Evolutionary conservation across 164 flowering plant species (phyloP).

Genomic region (Vitis rupestris): DNA sequence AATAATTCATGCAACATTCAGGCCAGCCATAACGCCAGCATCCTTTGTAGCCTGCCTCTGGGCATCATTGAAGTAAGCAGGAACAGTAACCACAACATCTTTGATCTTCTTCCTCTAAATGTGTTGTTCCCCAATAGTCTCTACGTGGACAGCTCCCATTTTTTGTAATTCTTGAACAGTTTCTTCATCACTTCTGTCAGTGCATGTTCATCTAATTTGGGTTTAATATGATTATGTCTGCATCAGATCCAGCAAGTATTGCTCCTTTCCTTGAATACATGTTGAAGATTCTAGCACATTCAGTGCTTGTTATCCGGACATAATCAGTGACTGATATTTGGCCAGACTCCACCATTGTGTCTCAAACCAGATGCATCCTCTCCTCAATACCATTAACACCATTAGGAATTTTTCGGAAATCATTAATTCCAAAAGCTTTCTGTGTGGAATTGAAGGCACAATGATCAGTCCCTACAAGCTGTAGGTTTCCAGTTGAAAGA

Average conservation of each 20-base stretch:
- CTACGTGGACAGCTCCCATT: no score
- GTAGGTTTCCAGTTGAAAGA: constrained; percentile 72
- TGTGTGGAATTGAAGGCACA: constrained; percentile 89
- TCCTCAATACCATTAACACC: constrained; percentile 99
- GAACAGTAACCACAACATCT: no score
- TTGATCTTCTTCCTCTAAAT: no score
- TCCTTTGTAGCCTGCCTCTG: no score
- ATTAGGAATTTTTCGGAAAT: constrained; percentile 95
- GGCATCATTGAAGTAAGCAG: no score
- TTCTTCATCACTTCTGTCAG: no score
- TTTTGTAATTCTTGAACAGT: no score
- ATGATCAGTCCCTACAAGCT: constrained; percentile 99
- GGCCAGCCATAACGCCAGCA: no score
- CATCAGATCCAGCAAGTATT: constrained; percentile 89
- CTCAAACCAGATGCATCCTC: constrained; percentile 96
- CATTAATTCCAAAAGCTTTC: constrained; percentile 86
- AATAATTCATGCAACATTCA: no score
- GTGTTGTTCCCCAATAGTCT: no score
- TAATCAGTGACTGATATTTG: constrained; percentile 78
- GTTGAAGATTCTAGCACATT: constrained; percentile 90
- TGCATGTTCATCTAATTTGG: constrained; percentile 38
- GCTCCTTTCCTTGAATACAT: constrained; percentile 97
- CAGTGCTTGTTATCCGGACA: constrained; percentile 88
- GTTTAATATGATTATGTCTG: constrained; percentile 86
- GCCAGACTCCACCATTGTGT: constrained; percentile 94